Evolutionary conservation across 78 protist genomes (phyloP).

Genomic region (Salpingoeca rosetta): DNA sequence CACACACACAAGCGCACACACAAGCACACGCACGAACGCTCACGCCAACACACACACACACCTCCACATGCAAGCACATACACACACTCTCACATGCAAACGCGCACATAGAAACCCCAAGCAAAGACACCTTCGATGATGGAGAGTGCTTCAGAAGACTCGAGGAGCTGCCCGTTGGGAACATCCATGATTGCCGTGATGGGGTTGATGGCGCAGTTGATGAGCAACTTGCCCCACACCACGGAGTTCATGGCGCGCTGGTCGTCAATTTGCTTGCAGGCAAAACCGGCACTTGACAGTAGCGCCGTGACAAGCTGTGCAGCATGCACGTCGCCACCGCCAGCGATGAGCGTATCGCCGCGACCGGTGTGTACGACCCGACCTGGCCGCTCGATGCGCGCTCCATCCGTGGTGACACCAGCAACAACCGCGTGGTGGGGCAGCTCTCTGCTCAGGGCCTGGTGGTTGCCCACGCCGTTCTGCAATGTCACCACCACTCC

Average conservation of each 20-base stretch:
- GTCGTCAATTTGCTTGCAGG: background rate
- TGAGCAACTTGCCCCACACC: slow-evolving; percentile 57
- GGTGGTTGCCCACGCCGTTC: slow-evolving; percentile 74
- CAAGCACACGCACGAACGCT: no score
- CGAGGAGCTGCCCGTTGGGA: slow-evolving; percentile 8
- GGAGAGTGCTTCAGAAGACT: no score
- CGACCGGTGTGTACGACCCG: background rate
- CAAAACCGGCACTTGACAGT: background rate
- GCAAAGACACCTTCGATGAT: no score
- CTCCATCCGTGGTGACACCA: background rate
- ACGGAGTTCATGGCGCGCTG: slow-evolving; percentile 11
- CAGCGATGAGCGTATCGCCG: background rate
- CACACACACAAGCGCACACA: no score
- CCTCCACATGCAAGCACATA: no score
- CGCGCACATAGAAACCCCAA: no score
- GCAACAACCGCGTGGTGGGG: background rate
- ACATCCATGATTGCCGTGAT: slow-evolving; percentile 56
- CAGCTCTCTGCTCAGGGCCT: slow-evolving; percentile 9
- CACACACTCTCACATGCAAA: no score
- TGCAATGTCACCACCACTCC: slow-evolving; percentile 60
- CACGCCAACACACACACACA: no score
- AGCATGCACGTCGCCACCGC: background rate
- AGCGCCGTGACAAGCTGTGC: background rate
- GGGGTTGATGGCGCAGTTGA: slow-evolving; percentile 74
- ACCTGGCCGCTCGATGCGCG: background rate